Conservation (phyloP, 345 rosid species). For the Hevea brasiliensis region DNA sequence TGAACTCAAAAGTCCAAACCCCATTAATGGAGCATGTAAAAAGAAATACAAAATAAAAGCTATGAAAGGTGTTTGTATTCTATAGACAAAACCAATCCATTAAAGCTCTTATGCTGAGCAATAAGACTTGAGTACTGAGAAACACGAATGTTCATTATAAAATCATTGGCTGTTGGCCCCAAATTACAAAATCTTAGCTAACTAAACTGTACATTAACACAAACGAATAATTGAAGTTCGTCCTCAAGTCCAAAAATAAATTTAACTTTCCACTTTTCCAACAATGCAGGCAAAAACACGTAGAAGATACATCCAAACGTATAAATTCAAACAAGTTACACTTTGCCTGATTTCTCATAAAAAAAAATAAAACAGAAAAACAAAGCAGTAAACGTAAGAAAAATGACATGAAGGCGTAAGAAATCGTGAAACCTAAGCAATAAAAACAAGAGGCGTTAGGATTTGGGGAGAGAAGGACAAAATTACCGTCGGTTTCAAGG, state of each 20-base stretch:
- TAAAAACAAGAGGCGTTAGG: background rate
- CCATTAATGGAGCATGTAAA: background rate
- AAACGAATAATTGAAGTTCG: background rate
- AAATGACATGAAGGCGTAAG: too few species aligned
- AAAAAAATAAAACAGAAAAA: too few species aligned
- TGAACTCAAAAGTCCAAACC: background rate
- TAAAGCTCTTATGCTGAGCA: background rate
- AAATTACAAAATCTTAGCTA: background rate
- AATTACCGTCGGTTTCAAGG: slow-evolving; percentile 92
- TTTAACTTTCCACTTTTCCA: background rate
- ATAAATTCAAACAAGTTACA: too few species aligned
- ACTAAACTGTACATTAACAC: background rate
- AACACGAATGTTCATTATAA: background rate
- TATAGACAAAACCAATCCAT: background rate
- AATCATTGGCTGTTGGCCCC: background rate
- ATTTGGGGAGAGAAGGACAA: background rate
- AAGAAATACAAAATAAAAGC: slow-evolving; percentile 6
- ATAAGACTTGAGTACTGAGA: background rate
- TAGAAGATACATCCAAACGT: too few species aligned
- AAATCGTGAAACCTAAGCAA: background rate
- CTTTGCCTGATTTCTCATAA: background rate
- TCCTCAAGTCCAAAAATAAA: too few species aligned
- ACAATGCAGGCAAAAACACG: too few species aligned
- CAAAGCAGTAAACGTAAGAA: background rate
- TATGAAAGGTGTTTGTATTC: background rate